Base-by-base conservation (phyloP, 2,329 filamentous ascomycete species). In the Lachnum nothofagi region DNA sequence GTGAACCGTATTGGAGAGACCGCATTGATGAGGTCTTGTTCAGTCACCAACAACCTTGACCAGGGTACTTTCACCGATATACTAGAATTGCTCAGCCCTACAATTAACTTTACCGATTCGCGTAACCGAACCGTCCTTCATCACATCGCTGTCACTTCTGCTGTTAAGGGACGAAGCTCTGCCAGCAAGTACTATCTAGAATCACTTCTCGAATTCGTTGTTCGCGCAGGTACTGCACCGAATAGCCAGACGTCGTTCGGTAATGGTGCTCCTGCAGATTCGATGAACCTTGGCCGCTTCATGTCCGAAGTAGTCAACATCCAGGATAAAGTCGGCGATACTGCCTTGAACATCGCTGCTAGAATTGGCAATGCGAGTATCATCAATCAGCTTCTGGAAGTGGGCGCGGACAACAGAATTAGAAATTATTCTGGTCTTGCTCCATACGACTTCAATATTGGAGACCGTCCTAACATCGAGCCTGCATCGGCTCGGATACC, bases 291-390 rank as follows among this genome's bases (percentile, higher is more conserved):
- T 45, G 91, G 88, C 24, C 83, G 89, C 31, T 98, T 98, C 70
- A 94, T 98, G 80, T 88, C 86, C 42, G 91, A 97, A 64, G 94
- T 98, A 67, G 91, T 98, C 52, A 97, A 98, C 61, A 86, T 91
- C 0, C 87, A 91, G 61, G 93, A 98, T 67, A 90, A 91, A 61
- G 86, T 87, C 27, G 93, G 93, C 0, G 95, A 98, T 63, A 98
- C 93, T 0, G 93, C 93, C 0, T 74, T 98, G 17, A 96, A 96
- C 59, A 85, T 97, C 54, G 93, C 91, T 2, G 91, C 93, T 1
- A 79, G 93, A 53, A 95, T 96, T 58, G 89, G 90, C 19, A 97
- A 95, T 65, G 79, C 86, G 47, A 94, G 89, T 61, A 95, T 98
- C 60, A 95, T 97, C 49, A 91, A 90, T n/a, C 93, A 98, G 65